Percentiles rank a stretch among this genome's conserved stretches.
Evolutionary conservation across 257 asterid species (phyloP).

Genomic region (Prunella vulgaris): DNA sequence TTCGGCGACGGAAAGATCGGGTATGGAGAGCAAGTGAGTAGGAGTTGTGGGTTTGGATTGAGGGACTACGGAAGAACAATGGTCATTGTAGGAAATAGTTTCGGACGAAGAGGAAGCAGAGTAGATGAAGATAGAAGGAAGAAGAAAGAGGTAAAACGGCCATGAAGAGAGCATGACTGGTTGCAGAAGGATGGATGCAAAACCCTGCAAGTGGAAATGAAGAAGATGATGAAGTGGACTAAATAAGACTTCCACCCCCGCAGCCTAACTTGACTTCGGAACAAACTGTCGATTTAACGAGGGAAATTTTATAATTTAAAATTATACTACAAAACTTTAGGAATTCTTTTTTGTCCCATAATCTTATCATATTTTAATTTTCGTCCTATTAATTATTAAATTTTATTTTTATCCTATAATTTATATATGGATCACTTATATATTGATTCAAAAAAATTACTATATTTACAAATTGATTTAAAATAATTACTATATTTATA

Average conservation of each 20-base stretch:
- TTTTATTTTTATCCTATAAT: too few species aligned
- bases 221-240: not conserved
- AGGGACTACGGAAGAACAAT: slow-evolving; percentile 52
- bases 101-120: not conserved
- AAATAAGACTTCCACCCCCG: not conserved
- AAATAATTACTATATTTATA: too few species aligned
- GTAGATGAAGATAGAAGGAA: slow-evolving; percentile 3
- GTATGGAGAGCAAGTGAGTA: not conserved
- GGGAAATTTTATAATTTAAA: too few species aligned
- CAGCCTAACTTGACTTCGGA: not conserved
- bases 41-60: slow-evolving; percentile 20
- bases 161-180: slow-evolving; percentile 14
- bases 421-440: too few species aligned
- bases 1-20: not conserved
- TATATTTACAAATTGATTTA: too few species aligned
- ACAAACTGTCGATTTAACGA: too few species aligned
- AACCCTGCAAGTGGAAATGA: not conserved
- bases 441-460: too few species aligned
- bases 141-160: slow-evolving; percentile 21
- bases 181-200: not conserved
- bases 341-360: too few species aligned
- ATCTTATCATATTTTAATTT: too few species aligned
- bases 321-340: too few species aligned
- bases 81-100: slow-evolving; percentile 30
- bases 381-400: too few species aligned